Percentiles rank a stretch among this genome's conserved stretches.
Conservation (phyloP, 768 basidiomycete genomes). For the Rhodotorula taiwanensis region DNA sequence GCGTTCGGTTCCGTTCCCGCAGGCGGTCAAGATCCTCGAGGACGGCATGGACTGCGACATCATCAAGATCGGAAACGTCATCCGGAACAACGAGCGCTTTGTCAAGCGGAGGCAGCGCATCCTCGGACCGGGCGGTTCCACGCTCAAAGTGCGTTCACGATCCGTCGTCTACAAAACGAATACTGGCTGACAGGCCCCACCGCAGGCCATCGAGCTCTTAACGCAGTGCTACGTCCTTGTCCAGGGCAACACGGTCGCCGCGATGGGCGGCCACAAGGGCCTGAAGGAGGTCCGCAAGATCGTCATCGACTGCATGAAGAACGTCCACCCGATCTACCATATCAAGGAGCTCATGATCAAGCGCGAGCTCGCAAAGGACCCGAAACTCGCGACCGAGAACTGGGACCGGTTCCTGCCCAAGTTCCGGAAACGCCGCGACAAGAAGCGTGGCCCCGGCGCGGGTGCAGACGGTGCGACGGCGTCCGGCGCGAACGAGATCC, state of each 20-base stretch:
- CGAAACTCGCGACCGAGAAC: constrained; percentile 81
- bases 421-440: constrained; percentile 87
- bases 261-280: constrained; percentile 92
- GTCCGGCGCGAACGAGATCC: constrained; percentile 51
- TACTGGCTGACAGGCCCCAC: not conserved
- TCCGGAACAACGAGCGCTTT: constrained; percentile 92
- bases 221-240: constrained; percentile 96
- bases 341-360: constrained; percentile 99
- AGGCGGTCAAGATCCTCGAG: constrained; percentile 82
- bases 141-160: constrained; percentile 79
- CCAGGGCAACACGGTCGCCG: constrained; percentile 95
- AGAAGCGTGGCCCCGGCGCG: constrained; percentile 59
- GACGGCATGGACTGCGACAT: constrained; percentile 90
- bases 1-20: constrained; percentile 71
- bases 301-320: constrained; percentile 98
- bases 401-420: constrained; percentile 98
- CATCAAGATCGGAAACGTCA: constrained; percentile 91
- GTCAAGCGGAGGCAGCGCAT: constrained; percentile 93
- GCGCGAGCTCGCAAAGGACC: constrained; percentile 94
- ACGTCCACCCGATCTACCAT: constrained; percentile 96
- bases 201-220: constrained; percentile 90
- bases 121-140: constrained; percentile 94
- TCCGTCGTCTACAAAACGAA: too few species aligned
- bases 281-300: constrained; percentile 94
- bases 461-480: constrained; percentile 6